Conservation (phyloP, 306 rosid species). For the Casuarina equisetifolia region DNA sequence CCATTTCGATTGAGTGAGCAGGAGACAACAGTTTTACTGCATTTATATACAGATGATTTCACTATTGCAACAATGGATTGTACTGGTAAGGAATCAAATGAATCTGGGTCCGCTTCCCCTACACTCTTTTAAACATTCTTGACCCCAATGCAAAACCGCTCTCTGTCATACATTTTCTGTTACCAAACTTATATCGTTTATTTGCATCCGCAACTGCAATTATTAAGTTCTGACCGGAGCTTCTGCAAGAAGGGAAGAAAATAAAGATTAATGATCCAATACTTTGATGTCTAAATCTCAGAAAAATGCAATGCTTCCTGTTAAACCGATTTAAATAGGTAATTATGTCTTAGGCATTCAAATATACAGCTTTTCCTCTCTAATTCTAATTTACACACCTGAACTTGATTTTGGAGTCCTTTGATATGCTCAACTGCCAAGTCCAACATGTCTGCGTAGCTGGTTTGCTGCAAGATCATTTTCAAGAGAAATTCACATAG, state of each 20-base stretch:
- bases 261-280: not conserved
- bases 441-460: slow-evolving; percentile 97
- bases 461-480: slow-evolving; percentile 76
- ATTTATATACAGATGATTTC: slow-evolving; percentile 19
- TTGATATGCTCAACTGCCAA: slow-evolving; percentile 96
- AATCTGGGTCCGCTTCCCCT: slow-evolving; percentile 17
- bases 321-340: not conserved
- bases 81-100: slow-evolving; percentile 39
- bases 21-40: slow-evolving; percentile 41
- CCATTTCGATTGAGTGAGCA: not conserved
- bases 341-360: not conserved
- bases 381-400: slow-evolving; percentile 50
- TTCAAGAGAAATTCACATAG: slow-evolving; percentile 19
- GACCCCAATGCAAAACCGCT: slow-evolving; percentile 12
- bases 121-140: slow-evolving; percentile 20
- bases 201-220: slow-evolving; percentile 84
- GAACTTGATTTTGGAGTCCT: slow-evolving; percentile 90
- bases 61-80: slow-evolving; percentile 27
- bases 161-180: slow-evolving; percentile 2
- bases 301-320: not conserved
- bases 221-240: slow-evolving; percentile 70
- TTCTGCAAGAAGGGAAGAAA: slow-evolving; percentile 43
- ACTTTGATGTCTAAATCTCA: not conserved
- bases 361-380: not conserved
- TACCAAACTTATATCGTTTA: slow-evolving; percentile 22